A percentile compares a stretch with the other conserved stretches of the same genome.
phyloP scores from a whole-genome alignment of 768 basidiomycete species.

The Naematelia aurantialba region DNA sequence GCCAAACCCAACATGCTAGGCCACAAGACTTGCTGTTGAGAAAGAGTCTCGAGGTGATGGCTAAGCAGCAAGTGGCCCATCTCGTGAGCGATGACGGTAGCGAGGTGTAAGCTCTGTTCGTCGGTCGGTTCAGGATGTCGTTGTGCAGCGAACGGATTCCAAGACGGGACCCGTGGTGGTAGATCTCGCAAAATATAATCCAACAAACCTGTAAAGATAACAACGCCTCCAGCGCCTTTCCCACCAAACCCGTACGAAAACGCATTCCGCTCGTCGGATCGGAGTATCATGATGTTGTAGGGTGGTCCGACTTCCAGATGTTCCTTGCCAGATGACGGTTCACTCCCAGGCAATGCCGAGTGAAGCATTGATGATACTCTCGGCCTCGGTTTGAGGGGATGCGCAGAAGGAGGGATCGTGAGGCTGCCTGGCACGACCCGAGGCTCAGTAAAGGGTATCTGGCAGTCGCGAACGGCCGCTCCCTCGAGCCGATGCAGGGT shows the following conservation, averaged over 20 bases:
- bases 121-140: constrained; percentile 59
- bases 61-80: constrained; percentile 84
- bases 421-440: constrained; percentile 51
- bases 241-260: constrained; percentile 91
- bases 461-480: constrained; percentile 59
- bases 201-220: constrained; percentile 89
- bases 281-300: constrained; percentile 83
- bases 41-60: constrained; percentile 89
- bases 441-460: constrained; percentile 18
- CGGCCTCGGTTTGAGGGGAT: constrained; percentile 79
- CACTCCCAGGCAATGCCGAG: constrained; percentile 41
- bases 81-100: constrained; percentile 88
- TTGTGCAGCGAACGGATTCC: constrained; percentile 7
- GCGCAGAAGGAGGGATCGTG: constrained; percentile 73
- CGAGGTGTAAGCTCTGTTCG: constrained; percentile 82
- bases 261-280: constrained; percentile 81
- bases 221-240: constrained; percentile 84
- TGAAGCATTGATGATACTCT: constrained; percentile 69
- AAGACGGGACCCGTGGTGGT: background rate
- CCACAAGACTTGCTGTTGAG: constrained; percentile 73
- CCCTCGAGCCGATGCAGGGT: constrained; percentile 73
- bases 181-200: constrained; percentile 66
- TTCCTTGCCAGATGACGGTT: constrained; percentile 34
- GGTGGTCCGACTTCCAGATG: constrained; percentile 65
- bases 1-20: constrained; percentile 74